Evolutionary conservation across 2,329 filamentous ascomycete species (phyloP), one percentile per base, ranked within the genome.

Genomic region (Colletotrichum scovillei): DNA sequence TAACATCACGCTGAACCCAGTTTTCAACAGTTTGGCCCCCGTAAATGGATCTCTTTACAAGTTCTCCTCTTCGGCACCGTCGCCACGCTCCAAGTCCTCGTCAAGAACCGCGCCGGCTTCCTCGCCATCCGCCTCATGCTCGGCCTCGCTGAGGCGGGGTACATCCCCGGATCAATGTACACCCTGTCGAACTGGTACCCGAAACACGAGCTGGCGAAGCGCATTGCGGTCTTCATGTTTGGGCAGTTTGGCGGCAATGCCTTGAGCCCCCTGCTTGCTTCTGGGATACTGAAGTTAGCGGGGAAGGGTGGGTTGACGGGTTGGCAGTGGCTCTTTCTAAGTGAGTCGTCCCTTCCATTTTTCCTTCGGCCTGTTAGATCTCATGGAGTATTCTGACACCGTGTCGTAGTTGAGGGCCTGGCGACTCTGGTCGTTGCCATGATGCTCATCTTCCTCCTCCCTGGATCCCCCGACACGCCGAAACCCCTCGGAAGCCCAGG

Each of bases 181-280:
- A 88, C 86, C 0, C 78, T 89, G 4, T 88, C 87, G 0, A 87
- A 83, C 1, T 89, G 86, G 86, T 89, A 89, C 68, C 84, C 81
- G 0, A 83, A 82, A 52, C 76, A 79, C 1, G 86, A 88, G 71
- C 78, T 87, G 1, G 84, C 85, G 0, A 84, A 84, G 65, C 80
- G 87, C 19, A 83, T 88, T 7, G 85, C 87, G 1, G 76, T 88
- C 0, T 86, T 89, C 70, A 89, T 88, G 77, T 87, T 89, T 56
- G 87, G 87, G 11, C 88, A 88, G 83, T 87, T 88, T 71, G 83
- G 86, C 0, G 87, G 86, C 0, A 86, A 86, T 26, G 86, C 87
- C 0, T 80, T 88, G 1, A 86, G 84, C 30, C 86, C 86, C 0
- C 79, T 89, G 1, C 78, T 89, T 4, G 87, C 85, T 0, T 85